phyloP scores from a whole-genome alignment of 176 grass and related monocot genomes.

The Raddia guianensis region DNA sequence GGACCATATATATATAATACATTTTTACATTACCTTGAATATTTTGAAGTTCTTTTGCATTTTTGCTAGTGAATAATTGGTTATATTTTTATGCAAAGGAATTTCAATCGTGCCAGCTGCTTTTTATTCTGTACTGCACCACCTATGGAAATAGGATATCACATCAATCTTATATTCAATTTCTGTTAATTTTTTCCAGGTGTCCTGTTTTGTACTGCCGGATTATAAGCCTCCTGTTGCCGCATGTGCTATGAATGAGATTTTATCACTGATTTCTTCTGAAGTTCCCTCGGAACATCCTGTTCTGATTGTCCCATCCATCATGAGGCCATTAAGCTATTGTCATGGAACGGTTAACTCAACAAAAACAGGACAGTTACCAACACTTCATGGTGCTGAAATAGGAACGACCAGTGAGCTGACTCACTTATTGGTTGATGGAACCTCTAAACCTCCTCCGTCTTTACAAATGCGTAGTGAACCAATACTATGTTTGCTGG shows the following conservation, averaged over 20 bases:
- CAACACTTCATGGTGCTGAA: constrained; percentile 56
- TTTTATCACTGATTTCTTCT: constrained; percentile 66
- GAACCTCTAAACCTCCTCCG: constrained; percentile 53
- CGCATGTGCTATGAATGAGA: constrained; percentile 77
- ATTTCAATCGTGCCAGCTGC: background rate
- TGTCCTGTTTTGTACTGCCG: constrained; percentile 72
- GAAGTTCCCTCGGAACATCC: constrained; percentile 35
- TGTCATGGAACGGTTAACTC: constrained; percentile 34
- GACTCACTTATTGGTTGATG: constrained; percentile 50
- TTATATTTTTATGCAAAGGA: background rate
- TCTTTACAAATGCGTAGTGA: constrained; percentile 71
- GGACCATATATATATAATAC: background rate
- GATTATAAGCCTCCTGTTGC: constrained; percentile 80
- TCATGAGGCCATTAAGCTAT: constrained; percentile 48
- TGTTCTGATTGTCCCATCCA: constrained; percentile 69
- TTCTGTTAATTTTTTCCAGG: constrained; percentile 55
- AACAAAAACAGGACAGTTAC: constrained; percentile 35
- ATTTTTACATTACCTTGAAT: background rate
- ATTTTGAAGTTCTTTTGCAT: background rate
- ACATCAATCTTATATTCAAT: constrained; percentile 25
- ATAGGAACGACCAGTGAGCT: constrained; percentile 66
- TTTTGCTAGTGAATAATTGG: background rate
- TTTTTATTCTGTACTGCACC: background rate
- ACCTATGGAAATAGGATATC: background rate
- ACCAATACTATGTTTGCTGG: constrained; percentile 73